Percentiles rank a stretch among this genome's conserved stretches.
phyloP scores from a whole-genome alignment of 2,329 filamentous ascomycete genomes.

The Xylaria arbuscula region DNA sequence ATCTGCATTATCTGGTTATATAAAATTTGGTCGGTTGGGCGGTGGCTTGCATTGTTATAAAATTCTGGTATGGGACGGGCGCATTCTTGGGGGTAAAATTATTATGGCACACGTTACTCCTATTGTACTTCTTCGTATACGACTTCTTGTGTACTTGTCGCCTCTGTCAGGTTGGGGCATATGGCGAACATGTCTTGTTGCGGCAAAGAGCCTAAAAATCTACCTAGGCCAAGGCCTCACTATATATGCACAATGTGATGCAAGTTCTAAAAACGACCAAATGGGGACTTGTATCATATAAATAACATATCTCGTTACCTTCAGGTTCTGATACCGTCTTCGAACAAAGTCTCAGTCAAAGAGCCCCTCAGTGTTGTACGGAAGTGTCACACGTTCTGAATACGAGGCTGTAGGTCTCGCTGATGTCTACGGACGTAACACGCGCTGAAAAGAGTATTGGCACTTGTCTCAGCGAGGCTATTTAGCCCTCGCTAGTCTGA shows the following conservation, averaged over 20 bases:
- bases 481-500: no score
- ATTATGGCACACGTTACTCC: background rate
- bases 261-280: background rate
- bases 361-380: no score
- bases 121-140: background rate
- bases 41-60: constrained; percentile 18
- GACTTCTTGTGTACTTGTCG: background rate
- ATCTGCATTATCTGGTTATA: constrained; percentile 26
- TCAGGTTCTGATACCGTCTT: background rate
- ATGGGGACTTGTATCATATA: background rate
- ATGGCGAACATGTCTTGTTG: no score
- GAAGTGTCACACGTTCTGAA: no score
- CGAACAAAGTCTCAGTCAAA: background rate
- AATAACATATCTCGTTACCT: background rate
- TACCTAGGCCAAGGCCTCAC: no score
- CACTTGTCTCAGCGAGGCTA: no score
- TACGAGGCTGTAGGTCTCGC: no score
- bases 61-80: constrained; percentile 9
- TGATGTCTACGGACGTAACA: no score
- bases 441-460: no score
- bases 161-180: background rate
- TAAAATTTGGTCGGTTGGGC: constrained; percentile 19
- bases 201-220: no score
- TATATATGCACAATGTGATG: no score
- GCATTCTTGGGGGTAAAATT: constrained; percentile 5